Percentiles rank a stretch among this genome's conserved stretches.
Conservation (phyloP, 805 yeast genomes). For the Millerago galiae region DNA sequence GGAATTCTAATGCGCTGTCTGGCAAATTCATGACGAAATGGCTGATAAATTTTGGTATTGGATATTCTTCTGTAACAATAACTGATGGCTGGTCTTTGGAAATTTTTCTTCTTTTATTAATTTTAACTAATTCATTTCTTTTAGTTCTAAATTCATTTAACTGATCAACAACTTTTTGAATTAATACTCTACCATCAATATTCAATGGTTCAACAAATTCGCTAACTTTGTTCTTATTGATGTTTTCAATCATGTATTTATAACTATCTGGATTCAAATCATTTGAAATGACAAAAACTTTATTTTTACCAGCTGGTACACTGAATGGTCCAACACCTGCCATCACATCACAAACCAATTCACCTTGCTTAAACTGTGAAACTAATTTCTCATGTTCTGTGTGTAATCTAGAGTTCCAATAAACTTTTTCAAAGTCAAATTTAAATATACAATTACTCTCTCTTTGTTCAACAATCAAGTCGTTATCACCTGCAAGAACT, state of each 20-base stretch:
- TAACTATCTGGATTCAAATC: slow-evolving; percentile 88
- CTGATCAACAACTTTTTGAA: slow-evolving; percentile 48
- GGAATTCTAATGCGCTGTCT: slow-evolving; percentile 80
- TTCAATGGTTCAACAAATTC: slow-evolving; percentile 58
- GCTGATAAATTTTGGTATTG: slow-evolving; percentile 48
- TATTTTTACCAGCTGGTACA: slow-evolving; percentile 87
- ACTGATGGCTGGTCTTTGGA: slow-evolving; percentile 17
- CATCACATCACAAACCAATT: slow-evolving; percentile 88
- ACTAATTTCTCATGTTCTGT: slow-evolving; percentile 89
- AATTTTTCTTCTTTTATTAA: slow-evolving; percentile 32
- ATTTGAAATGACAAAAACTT: slow-evolving; percentile 77
- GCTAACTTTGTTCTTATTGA: slow-evolving; percentile 53
- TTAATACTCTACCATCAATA: slow-evolving; percentile 79
- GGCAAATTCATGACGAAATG: slow-evolving; percentile 96
- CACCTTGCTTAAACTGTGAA: slow-evolving; percentile 48
- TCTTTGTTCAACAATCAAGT: slow-evolving; percentile 73
- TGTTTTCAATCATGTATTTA: slow-evolving; percentile 61
- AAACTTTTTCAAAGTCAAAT: slow-evolving; percentile 89
- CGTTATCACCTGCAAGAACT: slow-evolving; percentile 78
- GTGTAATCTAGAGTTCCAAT: slow-evolving; percentile 94
- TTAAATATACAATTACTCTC: slow-evolving; percentile 77
- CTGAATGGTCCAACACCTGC: slow-evolving; percentile 99
- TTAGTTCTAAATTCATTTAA: slow-evolving; percentile 40
- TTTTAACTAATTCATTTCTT: slow-evolving; percentile 30
- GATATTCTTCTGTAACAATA: slow-evolving; percentile 15